Evolutionary conservation across 495 filamentous ascomycete species (phyloP).

Genomic region (Friedmanniomyces simplex): DNA sequence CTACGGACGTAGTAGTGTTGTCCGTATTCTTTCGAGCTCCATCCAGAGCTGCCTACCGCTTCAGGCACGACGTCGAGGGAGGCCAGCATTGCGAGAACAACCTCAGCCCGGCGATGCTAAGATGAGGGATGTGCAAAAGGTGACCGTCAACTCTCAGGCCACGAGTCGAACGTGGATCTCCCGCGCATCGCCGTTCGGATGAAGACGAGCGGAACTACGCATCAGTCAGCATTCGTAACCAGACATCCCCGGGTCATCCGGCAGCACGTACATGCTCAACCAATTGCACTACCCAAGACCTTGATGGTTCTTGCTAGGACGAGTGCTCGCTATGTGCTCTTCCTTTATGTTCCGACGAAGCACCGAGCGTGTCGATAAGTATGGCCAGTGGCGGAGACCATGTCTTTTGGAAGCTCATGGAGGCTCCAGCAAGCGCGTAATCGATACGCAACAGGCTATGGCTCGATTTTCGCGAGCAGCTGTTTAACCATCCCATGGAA

Average conservation of each 20-base stretch:
- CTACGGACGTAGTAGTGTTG: too few species aligned
- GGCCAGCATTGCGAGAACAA: too few species aligned
- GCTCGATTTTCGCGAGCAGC: constrained; percentile 28
- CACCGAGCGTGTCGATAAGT: not conserved
- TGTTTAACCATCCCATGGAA: constrained; percentile 58
- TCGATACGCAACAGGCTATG: not conserved
- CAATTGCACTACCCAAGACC: not conserved
- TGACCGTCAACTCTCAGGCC: too few species aligned
- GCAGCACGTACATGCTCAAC: not conserved
- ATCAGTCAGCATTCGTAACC: not conserved
- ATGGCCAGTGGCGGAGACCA: not conserved
- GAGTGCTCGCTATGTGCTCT: not conserved
- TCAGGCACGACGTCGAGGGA: too few species aligned
- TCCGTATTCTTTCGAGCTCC: too few species aligned
- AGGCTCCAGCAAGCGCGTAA: not conserved
- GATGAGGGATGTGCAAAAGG: too few species aligned
- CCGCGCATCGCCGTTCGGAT: not conserved
- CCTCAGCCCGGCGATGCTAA: too few species aligned
- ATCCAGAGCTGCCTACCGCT: too few species aligned
- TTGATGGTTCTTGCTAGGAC: not conserved
- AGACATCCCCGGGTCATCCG: not conserved
- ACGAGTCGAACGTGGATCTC: not conserved
- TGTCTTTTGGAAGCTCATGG: not conserved
- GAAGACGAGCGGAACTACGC: not conserved
- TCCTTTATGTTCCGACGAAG: not conserved